Evolutionary conservation across 768 basidiomycete genomes (phyloP).

Genomic region (Termitomyces sp.): DNA sequence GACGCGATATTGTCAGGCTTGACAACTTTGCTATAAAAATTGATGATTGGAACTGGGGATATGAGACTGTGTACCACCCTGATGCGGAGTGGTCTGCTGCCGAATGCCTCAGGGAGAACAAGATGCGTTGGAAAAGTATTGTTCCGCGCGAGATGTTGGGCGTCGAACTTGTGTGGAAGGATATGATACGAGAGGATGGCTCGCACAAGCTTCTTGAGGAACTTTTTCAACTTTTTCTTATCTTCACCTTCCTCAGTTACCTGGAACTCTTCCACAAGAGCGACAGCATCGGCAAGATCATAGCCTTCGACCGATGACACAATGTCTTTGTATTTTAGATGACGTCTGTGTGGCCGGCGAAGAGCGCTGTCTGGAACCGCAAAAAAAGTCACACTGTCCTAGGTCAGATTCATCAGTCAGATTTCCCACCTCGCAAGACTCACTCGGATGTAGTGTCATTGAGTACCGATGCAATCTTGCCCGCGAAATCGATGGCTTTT

Average conservation of each 20-base stretch:
- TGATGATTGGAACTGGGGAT: constrained; percentile 34
- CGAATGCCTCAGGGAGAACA: constrained; percentile 34
- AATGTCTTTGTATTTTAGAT: background rate
- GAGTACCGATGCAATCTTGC: constrained; percentile 13
- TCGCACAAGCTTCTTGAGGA: constrained; percentile 48
- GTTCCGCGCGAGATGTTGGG: constrained; percentile 40
- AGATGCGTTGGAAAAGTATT: constrained; percentile 48
- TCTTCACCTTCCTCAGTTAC: constrained; percentile 31
- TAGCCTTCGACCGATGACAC: constrained; percentile 7
- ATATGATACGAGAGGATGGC: constrained; percentile 55
- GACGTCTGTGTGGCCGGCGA: constrained; percentile 14
- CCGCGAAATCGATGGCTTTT: constrained; percentile 20
- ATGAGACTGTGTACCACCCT: constrained; percentile 27
- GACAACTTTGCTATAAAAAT: constrained; percentile 40
- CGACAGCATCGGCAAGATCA: constrained; percentile 17
- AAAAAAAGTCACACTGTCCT: constrained; percentile 46
- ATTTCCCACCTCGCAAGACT: background rate
- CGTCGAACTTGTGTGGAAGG: constrained; percentile 33
- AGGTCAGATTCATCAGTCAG: background rate
- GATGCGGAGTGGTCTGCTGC: constrained; percentile 39
- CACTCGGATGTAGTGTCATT: constrained; percentile 13
- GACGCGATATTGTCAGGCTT: constrained; percentile 35
- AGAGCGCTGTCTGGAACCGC: constrained; percentile 44
- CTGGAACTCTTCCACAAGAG: constrained; percentile 25
- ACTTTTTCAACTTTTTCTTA: constrained; percentile 46